Base-by-base conservation (phyloP, 179 eudicot species). In the Heliamphora pulchella region DNA sequence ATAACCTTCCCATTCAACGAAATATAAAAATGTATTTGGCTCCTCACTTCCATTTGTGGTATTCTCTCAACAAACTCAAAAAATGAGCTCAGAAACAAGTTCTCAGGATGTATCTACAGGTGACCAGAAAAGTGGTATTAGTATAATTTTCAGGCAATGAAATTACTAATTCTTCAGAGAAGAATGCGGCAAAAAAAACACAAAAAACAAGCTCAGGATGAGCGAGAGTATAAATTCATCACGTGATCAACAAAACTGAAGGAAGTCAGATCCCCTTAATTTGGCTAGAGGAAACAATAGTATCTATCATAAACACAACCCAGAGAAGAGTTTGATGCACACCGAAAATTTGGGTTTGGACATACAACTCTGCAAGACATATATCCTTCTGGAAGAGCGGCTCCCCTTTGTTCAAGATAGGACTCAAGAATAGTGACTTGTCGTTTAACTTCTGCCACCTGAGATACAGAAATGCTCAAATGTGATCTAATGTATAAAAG, bases 381-480 rank as follows among this genome's bases (percentile, higher is more conserved):
- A 84, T 83, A 89, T 62, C 97, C 97, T 81, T 91, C 89, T 15
- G 93, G 97, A 79, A 94, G 87, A 83, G 88, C 77, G 78, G 89
- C 84, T 39, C 98, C 97, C 86, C 98, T 93, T 82, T 88, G 94
- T 76, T 94, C 93, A 82, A 94, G 92, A 81, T 94, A 94, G 10
- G 88, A 87, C 82, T 91, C 90, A 48, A 94, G 90, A 80, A 93
- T 81, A 76, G 91, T 71, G 77, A 85, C 91, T 85, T 89, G 93
- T 14, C 76, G 86, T 83, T 82, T 88, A 62, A 85, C 88, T 82
- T 93, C 92, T 9, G 85, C 91, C 11, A 93, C 88, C 97, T 89
- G 81, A 69, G 71, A 73, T 15, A 54, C 39, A 77, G 15, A 66
- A 54, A 51, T 4, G 18, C 10, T 3, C 2, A 18, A 2, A 57